Conservation (phyloP, 2,329 filamentous ascomycete species). For the Trichoderma afroharzianum region DNA sequence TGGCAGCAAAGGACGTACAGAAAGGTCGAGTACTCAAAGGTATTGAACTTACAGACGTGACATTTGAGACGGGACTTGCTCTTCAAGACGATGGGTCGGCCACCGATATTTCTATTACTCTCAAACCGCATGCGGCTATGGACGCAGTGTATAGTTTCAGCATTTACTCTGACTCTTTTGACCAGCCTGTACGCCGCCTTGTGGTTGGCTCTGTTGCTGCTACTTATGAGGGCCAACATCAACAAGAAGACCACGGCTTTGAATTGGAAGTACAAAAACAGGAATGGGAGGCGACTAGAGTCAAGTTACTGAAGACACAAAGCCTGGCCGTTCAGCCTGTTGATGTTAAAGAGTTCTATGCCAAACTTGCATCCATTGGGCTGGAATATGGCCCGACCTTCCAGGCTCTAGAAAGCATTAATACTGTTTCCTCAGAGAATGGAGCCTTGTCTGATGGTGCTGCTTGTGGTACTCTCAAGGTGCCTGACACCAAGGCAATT, state of each 20-base stretch:
- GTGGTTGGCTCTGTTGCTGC: not conserved
- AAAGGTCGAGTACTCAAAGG: not conserved
- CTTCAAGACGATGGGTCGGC: not conserved
- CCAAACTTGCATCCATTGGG: not conserved
- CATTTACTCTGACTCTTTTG: not conserved
- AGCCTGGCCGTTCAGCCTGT: not conserved
- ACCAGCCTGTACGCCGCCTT: not conserved
- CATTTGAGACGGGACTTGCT: not conserved
- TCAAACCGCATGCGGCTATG: not conserved
- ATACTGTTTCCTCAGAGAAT: not conserved
- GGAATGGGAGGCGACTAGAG: not conserved
- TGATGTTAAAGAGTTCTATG: not conserved
- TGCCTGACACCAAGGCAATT: not conserved
- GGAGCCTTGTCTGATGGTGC: not conserved
- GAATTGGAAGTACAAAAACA: not conserved
- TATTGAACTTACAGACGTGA: not conserved
- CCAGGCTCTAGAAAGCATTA: not conserved
- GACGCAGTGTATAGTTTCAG: not conserved
- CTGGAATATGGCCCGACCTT: not conserved
- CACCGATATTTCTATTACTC: not conserved
- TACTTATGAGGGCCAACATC: not conserved
- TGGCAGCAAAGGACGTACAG: not conserved
- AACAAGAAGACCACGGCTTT: not conserved
- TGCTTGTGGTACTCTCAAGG: not conserved
- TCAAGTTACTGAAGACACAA: not conserved